A percentile compares a stretch with the other conserved stretches of the same genome.
Conservation (phyloP, 768 basidiomycete species). For the Lyophyllum decastes region DNA sequence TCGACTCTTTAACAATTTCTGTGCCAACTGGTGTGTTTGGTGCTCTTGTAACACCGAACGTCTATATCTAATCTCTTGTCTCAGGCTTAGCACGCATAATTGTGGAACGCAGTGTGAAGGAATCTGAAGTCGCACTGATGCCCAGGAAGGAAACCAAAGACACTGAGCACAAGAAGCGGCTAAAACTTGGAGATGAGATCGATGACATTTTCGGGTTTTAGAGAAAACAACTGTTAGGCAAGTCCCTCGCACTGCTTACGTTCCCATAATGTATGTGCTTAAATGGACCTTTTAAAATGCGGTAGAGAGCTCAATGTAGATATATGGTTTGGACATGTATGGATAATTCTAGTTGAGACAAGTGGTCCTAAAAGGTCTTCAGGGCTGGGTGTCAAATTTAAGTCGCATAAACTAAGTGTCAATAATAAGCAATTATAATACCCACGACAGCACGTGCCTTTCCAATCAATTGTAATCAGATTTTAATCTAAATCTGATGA, state of each 20-base stretch:
- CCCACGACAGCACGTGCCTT: no score
- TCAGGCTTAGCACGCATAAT: conserved; percentile 6
- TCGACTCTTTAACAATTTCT: neutral
- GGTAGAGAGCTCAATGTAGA: no score
- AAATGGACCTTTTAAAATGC: no score
- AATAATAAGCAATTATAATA: no score
- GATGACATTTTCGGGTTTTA: conserved; percentile 65
- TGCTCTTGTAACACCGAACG: neutral
- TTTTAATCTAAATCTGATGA: no score
- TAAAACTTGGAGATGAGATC: conserved; percentile 57
- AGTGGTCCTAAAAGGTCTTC: no score
- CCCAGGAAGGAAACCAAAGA: neutral
- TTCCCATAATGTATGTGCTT: neutral
- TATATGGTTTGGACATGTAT: no score
- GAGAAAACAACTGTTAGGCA: neutral
- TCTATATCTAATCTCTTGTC: neutral
- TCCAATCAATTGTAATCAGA: no score
- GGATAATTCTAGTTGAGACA: no score
- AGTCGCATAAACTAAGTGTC: no score
- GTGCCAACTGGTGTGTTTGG: neutral
- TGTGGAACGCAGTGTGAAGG: conserved; percentile 1
- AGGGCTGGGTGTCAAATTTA: no score
- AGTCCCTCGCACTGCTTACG: neutral
- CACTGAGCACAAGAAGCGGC: conserved; percentile 31
- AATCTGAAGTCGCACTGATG: neutral